phyloP scores from a whole-genome alignment of 2,329 filamentous ascomycete species.

The Teratosphaeria gauchensis region DNA sequence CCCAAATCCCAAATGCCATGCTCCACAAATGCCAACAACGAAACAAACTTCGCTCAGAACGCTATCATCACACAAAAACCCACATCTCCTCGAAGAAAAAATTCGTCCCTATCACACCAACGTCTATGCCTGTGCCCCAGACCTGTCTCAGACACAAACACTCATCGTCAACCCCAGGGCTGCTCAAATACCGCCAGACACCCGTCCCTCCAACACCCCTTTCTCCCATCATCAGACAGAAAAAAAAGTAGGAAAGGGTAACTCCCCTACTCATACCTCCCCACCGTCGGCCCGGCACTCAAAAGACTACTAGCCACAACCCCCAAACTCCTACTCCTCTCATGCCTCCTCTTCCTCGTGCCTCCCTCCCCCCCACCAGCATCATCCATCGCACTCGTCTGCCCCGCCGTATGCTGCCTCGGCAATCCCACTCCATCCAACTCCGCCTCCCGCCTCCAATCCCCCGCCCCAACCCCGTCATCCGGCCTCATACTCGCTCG shows the following conservation, averaged over 20 bases:
- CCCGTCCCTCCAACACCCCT: too few species aligned
- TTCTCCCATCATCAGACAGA: too few species aligned
- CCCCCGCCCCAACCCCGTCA: neutral
- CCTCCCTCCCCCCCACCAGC: slow-evolving; percentile 6
- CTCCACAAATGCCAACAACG: too few species aligned
- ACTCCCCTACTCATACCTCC: slow-evolving; percentile 1
- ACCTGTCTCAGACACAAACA: neutral
- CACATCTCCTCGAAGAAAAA: too few species aligned
- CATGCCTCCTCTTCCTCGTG: slow-evolving; percentile 11
- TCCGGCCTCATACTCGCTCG: neutral
- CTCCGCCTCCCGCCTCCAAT: slow-evolving; percentile 16
- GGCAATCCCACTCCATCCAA: slow-evolving; percentile 20
- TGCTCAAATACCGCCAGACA: neutral
- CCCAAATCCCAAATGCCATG: too few species aligned
- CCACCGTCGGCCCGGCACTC: slow-evolving; percentile 2
- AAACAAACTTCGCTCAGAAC: slow-evolving; percentile 1
- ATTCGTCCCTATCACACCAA: too few species aligned
- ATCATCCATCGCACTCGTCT: slow-evolving; percentile 10
- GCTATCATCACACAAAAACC: neutral
- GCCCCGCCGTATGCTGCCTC: slow-evolving; percentile 11
- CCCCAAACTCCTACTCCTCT: slow-evolving; percentile 14
- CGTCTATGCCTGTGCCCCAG: too few species aligned
- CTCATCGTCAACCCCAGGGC: too few species aligned
- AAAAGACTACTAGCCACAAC: slow-evolving; percentile 13
- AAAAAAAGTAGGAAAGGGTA: too few species aligned